A percentile compares a stretch with the other conserved stretches of the same genome.
phyloP scores from a whole-genome alignment of 371 early-diverging fungal species.

The Syncephalastrum sp. region DNA sequence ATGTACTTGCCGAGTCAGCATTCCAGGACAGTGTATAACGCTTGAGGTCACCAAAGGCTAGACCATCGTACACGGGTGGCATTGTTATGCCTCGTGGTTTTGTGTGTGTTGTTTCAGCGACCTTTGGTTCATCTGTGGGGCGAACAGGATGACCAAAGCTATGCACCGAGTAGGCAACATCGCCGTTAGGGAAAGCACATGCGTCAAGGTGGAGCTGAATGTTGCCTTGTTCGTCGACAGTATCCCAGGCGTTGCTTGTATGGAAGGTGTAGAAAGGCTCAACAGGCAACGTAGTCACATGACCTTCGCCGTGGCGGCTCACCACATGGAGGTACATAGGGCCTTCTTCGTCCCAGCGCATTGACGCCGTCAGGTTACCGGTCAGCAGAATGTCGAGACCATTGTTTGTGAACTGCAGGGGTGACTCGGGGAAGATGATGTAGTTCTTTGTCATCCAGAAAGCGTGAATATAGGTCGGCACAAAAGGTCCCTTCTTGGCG shows the following conservation, averaged over 20 bases:
- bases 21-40: constrained; percentile 22
- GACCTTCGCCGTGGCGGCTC: constrained; percentile 31
- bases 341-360: constrained; percentile 33
- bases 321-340: constrained; percentile 52
- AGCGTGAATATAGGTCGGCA: constrained; percentile 35
- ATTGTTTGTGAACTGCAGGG: constrained; percentile 34
- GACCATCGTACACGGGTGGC: constrained; percentile 13
- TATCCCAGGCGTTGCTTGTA: constrained; percentile 51
- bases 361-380: constrained; percentile 37
- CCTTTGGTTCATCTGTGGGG: constrained; percentile 1
- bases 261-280: constrained; percentile 57
- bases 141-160: constrained; percentile 21
- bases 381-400: constrained; percentile 44
- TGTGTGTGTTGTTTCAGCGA: neutral
- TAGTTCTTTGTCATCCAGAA: constrained; percentile 53
- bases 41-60: constrained; percentile 27
- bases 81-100: constrained; percentile 17
- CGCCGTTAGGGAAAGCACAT: constrained; percentile 27
- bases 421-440: constrained; percentile 54
- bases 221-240: constrained; percentile 28
- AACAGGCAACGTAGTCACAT: constrained; percentile 47
- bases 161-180: constrained; percentile 30
- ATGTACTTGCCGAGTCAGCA: constrained; percentile 15
- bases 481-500: constrained; percentile 14
- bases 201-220: constrained; percentile 27